Base-by-base conservation (phyloP, 371 early-diverging fungal genomes). In the Choanephora cucurbitarum region DNA sequence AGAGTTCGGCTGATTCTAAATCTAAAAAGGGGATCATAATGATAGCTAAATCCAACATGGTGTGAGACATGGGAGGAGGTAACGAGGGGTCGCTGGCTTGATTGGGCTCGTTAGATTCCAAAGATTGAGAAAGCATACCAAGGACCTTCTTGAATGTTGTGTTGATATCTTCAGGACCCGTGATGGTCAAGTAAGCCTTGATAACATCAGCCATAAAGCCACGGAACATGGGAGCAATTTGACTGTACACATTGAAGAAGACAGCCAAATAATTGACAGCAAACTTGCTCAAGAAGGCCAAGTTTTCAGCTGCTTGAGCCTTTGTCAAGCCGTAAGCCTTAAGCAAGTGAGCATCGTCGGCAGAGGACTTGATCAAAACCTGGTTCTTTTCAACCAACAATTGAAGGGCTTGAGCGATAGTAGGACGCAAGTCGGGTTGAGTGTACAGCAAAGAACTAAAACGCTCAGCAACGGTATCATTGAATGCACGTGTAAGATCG, bases 181-280 rank as follows among this genome's bases (percentile, higher is more conserved):
- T 83, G 34, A 90, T 81, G 18, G 67, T 72, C 53, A 91, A 55
- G 57, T 85, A 89, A 50, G 83, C 75, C 37, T 80, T 82, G 71
- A 90, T 88, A n/a, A 84, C 84, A 47, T 90, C 87, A 46, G 85
- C 64, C 50, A 92, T 64, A 52, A 86, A 89, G 11, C 86, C 88
- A 56, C 91, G 87, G 62, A 73, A 75, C 37, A 77, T 73, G 23
- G 89, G 79, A 9, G 83, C 70, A 19, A 89, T 85, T 52, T 83
- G 81, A 57, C 89, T 85, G 72, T 79, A 90, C 22, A 92, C 82
- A 64, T 90, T 92, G 77, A 92, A 92, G 57, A 91, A 85, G n/a
- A 90, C 88, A 47, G 88, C 82, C 51, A 92, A 67, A 54, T 84
- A 91, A 48, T 89, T 88, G 49, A 85, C 83, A 23, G 91, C 79